phyloP scores from a whole-genome alignment of 441 rosid genomes.

The Breynia disticha region DNA sequence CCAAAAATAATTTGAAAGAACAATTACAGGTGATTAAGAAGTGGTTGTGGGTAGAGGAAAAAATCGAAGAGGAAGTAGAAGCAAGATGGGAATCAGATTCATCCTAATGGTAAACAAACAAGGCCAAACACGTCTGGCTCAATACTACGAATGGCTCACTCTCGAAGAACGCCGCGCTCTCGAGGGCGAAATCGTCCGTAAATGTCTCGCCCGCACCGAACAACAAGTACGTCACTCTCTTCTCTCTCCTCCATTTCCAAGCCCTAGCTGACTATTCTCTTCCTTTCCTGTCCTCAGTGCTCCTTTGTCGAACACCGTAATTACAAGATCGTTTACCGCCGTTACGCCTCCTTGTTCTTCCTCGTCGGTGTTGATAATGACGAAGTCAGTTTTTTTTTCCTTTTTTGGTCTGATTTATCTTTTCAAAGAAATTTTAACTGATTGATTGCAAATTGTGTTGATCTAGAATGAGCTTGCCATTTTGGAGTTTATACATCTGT shows the following conservation, averaged over 20 bases:
- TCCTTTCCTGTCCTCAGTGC: conserved; percentile 40
- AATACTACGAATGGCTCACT: conserved; percentile 97
- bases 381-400: conserved; percentile 32
- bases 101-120: conserved; percentile 92
- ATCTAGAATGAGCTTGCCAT: conserved; percentile 87
- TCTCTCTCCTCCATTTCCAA: not conserved
- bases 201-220: conserved; percentile 93
- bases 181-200: conserved; percentile 98
- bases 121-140: conserved; percentile 97
- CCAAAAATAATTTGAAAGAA: no score
- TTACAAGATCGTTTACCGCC: conserved; percentile 88
- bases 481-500: conserved; percentile 83
- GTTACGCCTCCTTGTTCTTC: conserved; percentile 94
- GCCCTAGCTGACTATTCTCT: not conserved
- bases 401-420: not conserved
- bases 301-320: conserved; percentile 97
- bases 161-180: conserved; percentile 96
- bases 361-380: conserved; percentile 90
- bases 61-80: not conserved
- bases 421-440: not conserved
- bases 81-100: conserved; percentile 81
- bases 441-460: conserved; percentile 1
- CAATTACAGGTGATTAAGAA: no score
- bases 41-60: not conserved
- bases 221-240: conserved; percentile 50